Evolutionary conservation across 106 monocot genomes (phyloP).

Genomic region (Phalaenopsis aphrodite): DNA sequence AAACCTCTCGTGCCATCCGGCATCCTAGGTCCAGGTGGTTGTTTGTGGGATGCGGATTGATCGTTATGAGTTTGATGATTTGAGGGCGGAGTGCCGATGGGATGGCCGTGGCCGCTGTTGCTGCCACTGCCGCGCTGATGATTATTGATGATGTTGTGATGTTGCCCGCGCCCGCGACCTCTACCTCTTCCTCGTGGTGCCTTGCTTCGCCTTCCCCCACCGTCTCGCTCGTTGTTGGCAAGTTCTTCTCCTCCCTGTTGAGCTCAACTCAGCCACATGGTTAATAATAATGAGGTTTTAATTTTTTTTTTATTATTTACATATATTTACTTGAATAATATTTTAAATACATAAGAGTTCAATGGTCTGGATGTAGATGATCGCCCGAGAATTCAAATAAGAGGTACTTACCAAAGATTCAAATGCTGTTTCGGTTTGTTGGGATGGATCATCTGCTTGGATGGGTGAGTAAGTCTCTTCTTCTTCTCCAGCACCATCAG

Average conservation of each 20-base stretch:
- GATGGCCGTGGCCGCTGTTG: conserved; percentile 13
- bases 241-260: conserved; percentile 39
- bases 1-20: conserved; percentile 80
- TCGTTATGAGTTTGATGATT: conserved; percentile 18
- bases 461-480: conserved; percentile 36
- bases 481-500: conserved; percentile 60
- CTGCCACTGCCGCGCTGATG: conserved; percentile 3
- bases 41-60: conserved; percentile 26
- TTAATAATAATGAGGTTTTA: not conserved
- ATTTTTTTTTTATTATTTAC: no score
- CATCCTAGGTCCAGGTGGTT: conserved; percentile 73
- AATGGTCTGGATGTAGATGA: no score
- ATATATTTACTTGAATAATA: no score
- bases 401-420: conserved; percentile 35
- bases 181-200: conserved; percentile 34
- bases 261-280: not conserved
- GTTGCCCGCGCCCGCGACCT: conserved; percentile 49
- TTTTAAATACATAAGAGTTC: no score
- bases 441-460: conserved; percentile 41
- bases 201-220: conserved; percentile 26
- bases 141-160: conserved; percentile 21
- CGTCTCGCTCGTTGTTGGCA: conserved; percentile 36
- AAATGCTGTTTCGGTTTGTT: conserved; percentile 23
- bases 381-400: no score
- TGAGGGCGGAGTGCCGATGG: conserved; percentile 36